Percentiles rank a stretch among this genome's conserved stretches.
phyloP scores from a whole-genome alignment of 768 basidiomycete species.

The Porphyrellus cyaneotinctus region DNA sequence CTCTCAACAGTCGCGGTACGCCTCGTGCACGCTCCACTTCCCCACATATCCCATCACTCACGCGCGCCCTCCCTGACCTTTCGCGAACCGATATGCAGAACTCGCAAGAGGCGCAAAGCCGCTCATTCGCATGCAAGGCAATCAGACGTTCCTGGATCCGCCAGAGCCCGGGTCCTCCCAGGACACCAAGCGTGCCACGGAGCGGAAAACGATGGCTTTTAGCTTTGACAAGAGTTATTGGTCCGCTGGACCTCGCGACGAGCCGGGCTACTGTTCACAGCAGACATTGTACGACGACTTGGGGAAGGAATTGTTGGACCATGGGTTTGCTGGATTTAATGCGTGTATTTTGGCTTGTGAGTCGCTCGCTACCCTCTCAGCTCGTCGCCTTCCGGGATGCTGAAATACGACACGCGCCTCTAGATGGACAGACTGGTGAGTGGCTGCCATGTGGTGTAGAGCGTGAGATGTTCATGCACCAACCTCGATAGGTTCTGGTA shows the following conservation, averaged over 20 bases:
- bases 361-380: conserved; percentile 34
- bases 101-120: conserved; percentile 89
- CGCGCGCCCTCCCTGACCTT: neutral
- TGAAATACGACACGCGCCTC: neutral
- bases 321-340: conserved; percentile 95
- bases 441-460: conserved; percentile 1
- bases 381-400: neutral
- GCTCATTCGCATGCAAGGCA: conserved; percentile 93
- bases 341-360: conserved; percentile 98
- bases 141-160: conserved; percentile 89
- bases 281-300: conserved; percentile 93
- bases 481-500: conserved; percentile 66
- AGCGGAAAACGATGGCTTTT: conserved; percentile 86
- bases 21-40: conserved; percentile 12
- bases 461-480: conserved; percentile 3
- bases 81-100: conserved; percentile 46
- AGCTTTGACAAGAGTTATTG: conserved; percentile 98
- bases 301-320: conserved; percentile 90
- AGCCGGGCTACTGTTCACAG: conserved; percentile 88
- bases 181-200: conserved; percentile 77
- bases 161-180: conserved; percentile 71
- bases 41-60: conserved; percentile 2
- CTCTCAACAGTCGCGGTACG: conserved; percentile 91
- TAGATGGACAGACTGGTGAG: conserved; percentile 85
- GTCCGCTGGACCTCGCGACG: conserved; percentile 89